Evolutionary conservation across 306 rosid species (phyloP).

Genomic region (Ormosia semicastrata): DNA sequence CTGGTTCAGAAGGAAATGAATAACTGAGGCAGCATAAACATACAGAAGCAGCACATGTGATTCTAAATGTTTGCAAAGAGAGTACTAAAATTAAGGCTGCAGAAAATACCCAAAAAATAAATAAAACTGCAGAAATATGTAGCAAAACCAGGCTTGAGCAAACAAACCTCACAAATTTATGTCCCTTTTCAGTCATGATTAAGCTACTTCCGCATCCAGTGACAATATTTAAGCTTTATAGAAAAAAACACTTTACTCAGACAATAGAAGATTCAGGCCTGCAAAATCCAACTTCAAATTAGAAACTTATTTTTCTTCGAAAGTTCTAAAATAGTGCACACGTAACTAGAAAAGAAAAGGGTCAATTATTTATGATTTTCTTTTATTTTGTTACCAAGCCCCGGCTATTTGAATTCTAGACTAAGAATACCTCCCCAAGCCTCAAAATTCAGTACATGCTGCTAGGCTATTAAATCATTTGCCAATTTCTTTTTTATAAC

Average conservation of each 20-base stretch:
- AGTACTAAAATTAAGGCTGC: not conserved
- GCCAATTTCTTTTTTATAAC: not conserved
- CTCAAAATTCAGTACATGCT: constrained; percentile 1
- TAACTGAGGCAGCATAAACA: not conserved
- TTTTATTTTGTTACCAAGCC: not conserved
- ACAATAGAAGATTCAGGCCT: constrained; percentile 10
- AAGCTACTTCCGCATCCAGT: not conserved
- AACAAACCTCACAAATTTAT: constrained; percentile 67
- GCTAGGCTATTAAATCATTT: not conserved
- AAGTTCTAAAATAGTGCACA: not conserved
- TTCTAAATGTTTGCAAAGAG: not conserved
- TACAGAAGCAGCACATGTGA: not conserved
- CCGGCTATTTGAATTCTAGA: not conserved
- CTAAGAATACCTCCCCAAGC: not conserved
- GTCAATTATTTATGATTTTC: not conserved
- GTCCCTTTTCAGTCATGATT: constrained; percentile 43
- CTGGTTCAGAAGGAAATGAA: not conserved
- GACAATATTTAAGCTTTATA: not conserved
- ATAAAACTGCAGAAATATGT: not conserved
- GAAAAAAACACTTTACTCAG: not conserved
- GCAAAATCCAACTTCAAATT: constrained; percentile 23
- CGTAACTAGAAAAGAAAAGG: not conserved
- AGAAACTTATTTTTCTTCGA: not conserved
- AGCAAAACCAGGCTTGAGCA: constrained; percentile 4
- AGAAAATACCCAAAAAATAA: not conserved